Evolutionary conservation across 1,139 yeast genomes (phyloP), one percentile per base, ranked within the genome.

Genomic region (Candida sanyaensis): DNA sequence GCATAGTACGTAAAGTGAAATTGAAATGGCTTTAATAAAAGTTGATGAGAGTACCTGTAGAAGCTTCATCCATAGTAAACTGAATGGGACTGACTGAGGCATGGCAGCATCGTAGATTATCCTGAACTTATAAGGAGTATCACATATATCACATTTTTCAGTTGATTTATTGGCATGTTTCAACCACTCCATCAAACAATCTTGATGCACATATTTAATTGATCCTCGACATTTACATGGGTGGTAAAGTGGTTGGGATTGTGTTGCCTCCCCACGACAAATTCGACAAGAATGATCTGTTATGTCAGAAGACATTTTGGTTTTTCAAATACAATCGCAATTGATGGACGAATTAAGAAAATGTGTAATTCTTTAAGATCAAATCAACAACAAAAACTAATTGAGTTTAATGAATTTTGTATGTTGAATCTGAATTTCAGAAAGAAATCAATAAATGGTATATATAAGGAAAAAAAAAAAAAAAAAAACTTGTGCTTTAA

Each of bases 221-320:
- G 96, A 87, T 2, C 99, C 99, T 50, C 91, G 79, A 66, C 99
- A 93, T 60, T 82, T 85, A 68, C 99, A 93, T 1, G 99, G 99
- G 66, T 89, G 93, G 54, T 81, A 86, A 44, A 93, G 72, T 3
- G 97, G 97, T 55, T 89, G 93, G 1, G 78, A 81, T 0, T 69
- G 71, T 0, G 95, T 81, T n/a, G 83, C 93, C 59, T 90, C 98
- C 43, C 96, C 93, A 49, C 97, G 86, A 65, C 99, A 93, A 47
- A 93, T 92, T 53, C 99, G 86, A 66, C 99, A 95, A 2, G 84
- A 76, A 34, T 76, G 54, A 12, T 55, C 58, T 32, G 48, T 42
- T 37, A 37, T 32, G 41, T 37, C 41, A 11, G 53, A 55, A n/a
- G 53, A 44, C 49, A 50, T 52, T 33, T 17, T 13, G 9, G 32